These are phyloP conservation scores for Lithospermum erythrorhizon DNA, from an alignment of 257 asterid species.

Conservation along the genomic window DNA sequence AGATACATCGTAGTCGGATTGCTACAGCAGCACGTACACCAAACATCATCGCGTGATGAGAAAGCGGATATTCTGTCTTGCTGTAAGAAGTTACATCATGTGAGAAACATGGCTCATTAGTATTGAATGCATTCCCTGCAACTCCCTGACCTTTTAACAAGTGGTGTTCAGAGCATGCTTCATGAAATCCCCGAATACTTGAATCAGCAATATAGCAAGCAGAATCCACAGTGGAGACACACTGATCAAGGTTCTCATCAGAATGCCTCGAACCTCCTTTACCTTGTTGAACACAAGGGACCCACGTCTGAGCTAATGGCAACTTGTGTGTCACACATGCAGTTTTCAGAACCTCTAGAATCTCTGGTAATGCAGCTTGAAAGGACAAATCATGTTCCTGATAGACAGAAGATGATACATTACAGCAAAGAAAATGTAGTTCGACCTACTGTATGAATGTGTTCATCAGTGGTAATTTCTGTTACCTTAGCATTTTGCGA, in stretches of 20 bases:
- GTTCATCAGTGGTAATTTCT: constrained; percentile 3
- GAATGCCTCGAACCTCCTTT: constrained; percentile 61
- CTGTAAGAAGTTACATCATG: constrained; percentile 59
- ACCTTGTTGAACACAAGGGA: constrained; percentile 60
- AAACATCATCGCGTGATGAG: constrained; percentile 85
- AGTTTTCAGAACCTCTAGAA: constrained; percentile 44
- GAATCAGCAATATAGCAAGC: constrained; percentile 61
- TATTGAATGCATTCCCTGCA: constrained; percentile 62
- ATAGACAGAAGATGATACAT: constrained; percentile 11
- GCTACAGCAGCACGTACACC: constrained; percentile 80
- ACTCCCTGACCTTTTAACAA: constrained; percentile 75
- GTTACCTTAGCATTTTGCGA: constrained; percentile 37
- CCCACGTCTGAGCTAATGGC: constrained; percentile 93
- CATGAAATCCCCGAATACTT: constrained; percentile 55
- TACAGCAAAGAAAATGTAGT: constrained; percentile 5
- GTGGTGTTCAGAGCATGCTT: constrained; percentile 86
- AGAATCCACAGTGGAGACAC: constrained; percentile 65
- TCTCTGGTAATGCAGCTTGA: constrained; percentile 70
- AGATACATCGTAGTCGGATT: constrained; percentile 60
- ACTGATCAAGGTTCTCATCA: constrained; percentile 52
- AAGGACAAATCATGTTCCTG: constrained; percentile 54
- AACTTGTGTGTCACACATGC: constrained; percentile 53
- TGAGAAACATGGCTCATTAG: constrained; percentile 76
- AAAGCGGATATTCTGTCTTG: constrained; percentile 77
- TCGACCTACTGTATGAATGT: constrained; percentile 3